A percentile compares a stretch with the other conserved stretches of the same genome.
Evolutionary conservation across 352 stramenopile genomes (phyloP).

Genomic region (Globisporangium emineosum): DNA sequence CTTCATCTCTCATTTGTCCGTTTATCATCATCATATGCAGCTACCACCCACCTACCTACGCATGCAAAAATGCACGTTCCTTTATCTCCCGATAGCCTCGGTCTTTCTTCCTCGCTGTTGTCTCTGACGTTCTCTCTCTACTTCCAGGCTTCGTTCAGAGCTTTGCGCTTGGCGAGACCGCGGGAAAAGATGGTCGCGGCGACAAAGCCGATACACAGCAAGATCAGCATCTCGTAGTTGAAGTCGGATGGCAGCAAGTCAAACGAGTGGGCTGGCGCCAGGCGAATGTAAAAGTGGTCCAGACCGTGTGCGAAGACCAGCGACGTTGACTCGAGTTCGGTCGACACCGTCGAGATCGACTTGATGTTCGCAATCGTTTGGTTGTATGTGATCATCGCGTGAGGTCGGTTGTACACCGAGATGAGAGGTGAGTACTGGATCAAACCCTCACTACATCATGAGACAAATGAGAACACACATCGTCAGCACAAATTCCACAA

Average conservation of each 20-base stretch:
- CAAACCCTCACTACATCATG: conserved; percentile 57
- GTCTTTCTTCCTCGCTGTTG: neutral
- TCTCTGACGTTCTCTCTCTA: conserved; percentile 26
- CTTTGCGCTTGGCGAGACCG: conserved; percentile 66
- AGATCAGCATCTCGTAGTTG: conserved; percentile 91
- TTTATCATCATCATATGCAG: conserved; percentile 15
- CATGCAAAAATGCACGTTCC: conserved; percentile 5
- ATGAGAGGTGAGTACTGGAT: conserved; percentile 90
- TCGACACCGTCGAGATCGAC: conserved; percentile 56
- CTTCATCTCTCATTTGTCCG: conserved; percentile 9
- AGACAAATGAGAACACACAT: neutral
- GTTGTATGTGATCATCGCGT: conserved; percentile 91
- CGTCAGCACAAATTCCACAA: neutral
- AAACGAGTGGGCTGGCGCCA: conserved; percentile 94
- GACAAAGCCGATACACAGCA: conserved; percentile 88
- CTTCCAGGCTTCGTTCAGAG: conserved; percentile 80
- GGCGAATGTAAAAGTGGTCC: conserved; percentile 93
- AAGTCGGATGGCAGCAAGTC: conserved; percentile 96
- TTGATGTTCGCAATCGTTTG: conserved; percentile 82
- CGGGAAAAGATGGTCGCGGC: conserved; percentile 68
- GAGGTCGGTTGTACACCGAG: conserved; percentile 80
- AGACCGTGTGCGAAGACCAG: conserved; percentile 92
- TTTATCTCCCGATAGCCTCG: neutral
- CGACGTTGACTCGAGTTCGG: conserved; percentile 94
- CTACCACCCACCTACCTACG: neutral